Base-by-base conservation (phyloP, 257 asterid species). In the Gentiana dahurica region DNA sequence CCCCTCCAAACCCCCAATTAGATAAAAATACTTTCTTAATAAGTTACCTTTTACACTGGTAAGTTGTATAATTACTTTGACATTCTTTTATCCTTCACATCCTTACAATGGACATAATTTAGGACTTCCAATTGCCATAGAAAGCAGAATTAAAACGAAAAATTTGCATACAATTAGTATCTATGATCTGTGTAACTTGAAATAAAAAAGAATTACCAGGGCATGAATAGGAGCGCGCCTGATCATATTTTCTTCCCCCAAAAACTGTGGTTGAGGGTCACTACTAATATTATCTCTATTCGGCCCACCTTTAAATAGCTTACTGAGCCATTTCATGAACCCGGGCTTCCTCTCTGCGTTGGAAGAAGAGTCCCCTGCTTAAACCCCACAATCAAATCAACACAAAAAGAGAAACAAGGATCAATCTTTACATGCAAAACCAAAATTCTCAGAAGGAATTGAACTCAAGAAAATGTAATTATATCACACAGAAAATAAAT, bases 261-360 rank as follows among this genome's bases (percentile, higher is more conserved):
- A 57, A 73, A 79, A 80, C 78, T 80, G 94, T 57, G 95, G 85
- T 51, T 70, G 89, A 49, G 68, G 82, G 59, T 77, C 75, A 35
- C 76, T 69, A 34, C 74, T 70, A 34, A 63, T 37, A 41, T 41
- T 41, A 36, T 66, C 76, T 69, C 83, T 72, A 37, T 67, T 64
- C 46, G 79, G 65, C 65, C 88, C 82, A 52, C 87, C 71, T 75
- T 75, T 85, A 80, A 87, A 92, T 54, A 92, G 52, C 84, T 75
- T 87, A 60, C 86, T 70, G 61, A 92, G 58, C 98, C 95, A 88
- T 74, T 86, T 88, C 97, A 84, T 84, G 65, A 86, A 77, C 55
- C 93, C 58, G 8, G 97, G 79, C 55, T 88, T 92, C 63, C 94
- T 86, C 83, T 92, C 95, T 79, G 95, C 71, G 68, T 75, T 36